Base-by-base conservation (phyloP, 225 moss, liverwort and hornwort species). In the Asterella californica region DNA sequence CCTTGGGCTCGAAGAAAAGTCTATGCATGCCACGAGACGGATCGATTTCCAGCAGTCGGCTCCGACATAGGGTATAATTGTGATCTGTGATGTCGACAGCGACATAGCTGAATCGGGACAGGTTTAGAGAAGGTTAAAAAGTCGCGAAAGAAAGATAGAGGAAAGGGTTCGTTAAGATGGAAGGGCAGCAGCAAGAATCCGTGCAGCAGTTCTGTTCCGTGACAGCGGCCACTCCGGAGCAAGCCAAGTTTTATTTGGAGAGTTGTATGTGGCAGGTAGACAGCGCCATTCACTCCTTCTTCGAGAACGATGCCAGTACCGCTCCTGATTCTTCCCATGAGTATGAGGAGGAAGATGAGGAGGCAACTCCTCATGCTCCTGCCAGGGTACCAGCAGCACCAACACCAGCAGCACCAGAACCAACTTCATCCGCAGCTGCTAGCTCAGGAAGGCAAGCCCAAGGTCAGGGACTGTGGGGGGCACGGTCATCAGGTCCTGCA, bases 231-330 rank as follows among this genome's bases (percentile, higher is more conserved):
- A 89, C 79, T 64, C 88, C 83, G 4, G 90, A 89, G 68, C 91
- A 95, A 62, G 95, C 95, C 27, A 84, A 75, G 17, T 95, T 95
- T 33, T 93, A 77, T 76, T 80, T 95, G 82, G 93, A 95, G 82
- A 95, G 89, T 60, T 81, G 90, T 27, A 86, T 78, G 66, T 92
- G 95, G 95, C 80, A 93, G 67, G 84, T 93, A 1, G 93, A 90
- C 38, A 79, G 85, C 36, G 93, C 95, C 45, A 81, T 95, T 79
- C 91, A 90, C 38, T 89, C 91, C 9, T 93, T 83, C 47, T 93
- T 90, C 22, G 93, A 93, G 47, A 76, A 84, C 0, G 90, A 89
- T 62, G 80, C 81, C 10, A 83, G 80, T 57, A 63, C 76, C 32
- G 83, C 80, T 37, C 83, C 86, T 22, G 83, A 81, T 81, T 87